Evolutionary conservation across 129 eudicot species (phyloP), one percentile per base, ranked within the genome.

Genomic region (Chrysanthemum seticuspe): DNA sequence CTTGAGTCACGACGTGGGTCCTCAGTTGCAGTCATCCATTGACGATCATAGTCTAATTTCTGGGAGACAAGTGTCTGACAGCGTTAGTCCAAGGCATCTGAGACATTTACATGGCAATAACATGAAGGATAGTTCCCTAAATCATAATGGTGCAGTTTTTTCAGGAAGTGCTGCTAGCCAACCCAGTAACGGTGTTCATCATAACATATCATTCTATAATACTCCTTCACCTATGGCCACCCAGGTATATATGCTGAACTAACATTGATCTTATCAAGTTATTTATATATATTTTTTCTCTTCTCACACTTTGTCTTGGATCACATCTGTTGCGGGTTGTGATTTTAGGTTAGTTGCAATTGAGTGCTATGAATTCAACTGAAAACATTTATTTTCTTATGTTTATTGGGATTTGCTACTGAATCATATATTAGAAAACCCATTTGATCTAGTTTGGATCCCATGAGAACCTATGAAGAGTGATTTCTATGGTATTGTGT

Each of bases 221-320:
- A 95, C 99, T 74, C 99, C 99, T 61, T 95, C 99, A 31, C 99
- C 99, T 60, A 83, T 88, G 93, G 86, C 90, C 45, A 29, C 88
- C 79, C 97, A 95, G 99, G 99, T 95, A 75, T 44, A 60, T 3
- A 65, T 65, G 23, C 18, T 48, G 23, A 65, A 57, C n/a, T 67
- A 12, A 40, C 45, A 16, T 63, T 36, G 29, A 40, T 56, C 52
- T 48, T 55, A 14, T 48, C 50, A 29, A 54, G 13, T n/a, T 54
- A 19, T 67, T 66, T 23, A 2, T 56, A 2, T 16, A n/a, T 45
- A 9, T 67, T 10, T 70, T 2, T 34, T 27, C 16, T 15, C 62
- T n/a, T 36, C 10, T 50, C 69, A 9, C 4, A 5, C 25, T 57
- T 34, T 36, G 6, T 11, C 59, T 6, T 40, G 45, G 45, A 6